Conservation (phyloP, 208 protist genomes). For the Angomonas ambiguus region DNA sequence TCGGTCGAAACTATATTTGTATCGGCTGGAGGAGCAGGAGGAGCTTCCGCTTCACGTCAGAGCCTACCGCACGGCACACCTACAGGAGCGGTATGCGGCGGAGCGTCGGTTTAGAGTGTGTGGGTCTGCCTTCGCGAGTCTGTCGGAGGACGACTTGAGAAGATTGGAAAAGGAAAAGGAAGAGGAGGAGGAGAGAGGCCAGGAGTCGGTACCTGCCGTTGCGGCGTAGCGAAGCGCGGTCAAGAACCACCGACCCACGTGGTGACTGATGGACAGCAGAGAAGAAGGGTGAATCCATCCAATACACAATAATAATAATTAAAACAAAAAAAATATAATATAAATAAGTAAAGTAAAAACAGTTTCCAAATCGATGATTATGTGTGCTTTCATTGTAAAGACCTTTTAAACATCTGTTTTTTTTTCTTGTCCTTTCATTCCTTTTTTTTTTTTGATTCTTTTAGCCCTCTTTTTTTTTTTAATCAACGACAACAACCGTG, state of each 20-base stretch:
- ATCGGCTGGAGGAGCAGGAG: slow-evolving; percentile 44
- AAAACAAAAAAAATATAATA: slow-evolving; percentile 8
- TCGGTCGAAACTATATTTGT: slow-evolving; percentile 58
- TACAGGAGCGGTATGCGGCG: slow-evolving; percentile 20
- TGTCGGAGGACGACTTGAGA: slow-evolving; percentile 27
- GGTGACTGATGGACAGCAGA: no score
- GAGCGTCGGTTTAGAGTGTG: slow-evolving; percentile 38
- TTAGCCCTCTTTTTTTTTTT: not conserved
- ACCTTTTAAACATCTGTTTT: not conserved
- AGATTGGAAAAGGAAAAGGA: slow-evolving; percentile 12
- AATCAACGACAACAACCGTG: slow-evolving; percentile 8
- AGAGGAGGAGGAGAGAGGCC: slow-evolving; percentile 2
- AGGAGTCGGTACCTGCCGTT: slow-evolving; percentile 9
- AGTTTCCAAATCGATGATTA: not conserved
- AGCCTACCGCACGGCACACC: slow-evolving; percentile 33
- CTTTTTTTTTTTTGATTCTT: no score
- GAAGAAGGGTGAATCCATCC: no score
- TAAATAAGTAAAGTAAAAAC: not conserved
- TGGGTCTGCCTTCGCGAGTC: slow-evolving; percentile 31
- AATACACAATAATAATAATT: no score
- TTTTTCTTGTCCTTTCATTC: not conserved
- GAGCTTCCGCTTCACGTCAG: slow-evolving; percentile 56
- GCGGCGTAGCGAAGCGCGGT: no score
- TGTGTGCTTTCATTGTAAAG: not conserved
- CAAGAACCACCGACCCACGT: no score